These are phyloP conservation scores for Alopecurus myosuroides DNA, from an alignment of 176 grass and related monocot genomes.

Conservation along the genomic window DNA sequence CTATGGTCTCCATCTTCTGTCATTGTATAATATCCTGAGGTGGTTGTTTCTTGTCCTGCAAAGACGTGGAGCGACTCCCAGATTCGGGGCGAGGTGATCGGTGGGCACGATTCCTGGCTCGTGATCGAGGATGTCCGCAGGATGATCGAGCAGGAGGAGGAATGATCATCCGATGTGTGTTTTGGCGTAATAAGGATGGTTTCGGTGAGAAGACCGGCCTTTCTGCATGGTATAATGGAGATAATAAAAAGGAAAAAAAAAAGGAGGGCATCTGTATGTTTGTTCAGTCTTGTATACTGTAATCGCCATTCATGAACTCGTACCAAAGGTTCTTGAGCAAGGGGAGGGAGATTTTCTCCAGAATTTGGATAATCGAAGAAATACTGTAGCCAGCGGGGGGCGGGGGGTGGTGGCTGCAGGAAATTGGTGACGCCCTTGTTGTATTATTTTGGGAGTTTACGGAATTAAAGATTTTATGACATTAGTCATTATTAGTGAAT, in stretches of 20 bases:
- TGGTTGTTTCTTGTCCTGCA: conserved; percentile 18
- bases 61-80: conserved; percentile 66
- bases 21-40: conserved; percentile 35
- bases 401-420: neutral
- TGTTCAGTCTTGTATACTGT: neutral
- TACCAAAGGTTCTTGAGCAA: neutral
- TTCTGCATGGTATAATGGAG: neutral
- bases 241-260: too few relatives aligned
- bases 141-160: conserved; percentile 84
- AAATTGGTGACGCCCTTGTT: conserved; percentile 13
- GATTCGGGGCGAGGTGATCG: conserved; percentile 66
- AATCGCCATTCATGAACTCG: neutral
- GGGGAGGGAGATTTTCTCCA: too few relatives aligned
- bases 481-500: neutral
- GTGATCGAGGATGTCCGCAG: conserved; percentile 66
- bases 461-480: neutral
- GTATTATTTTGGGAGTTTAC: conserved; percentile 14
- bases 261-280: neutral
- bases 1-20: neutral
- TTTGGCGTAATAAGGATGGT: neutral
- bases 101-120: conserved; percentile 75
- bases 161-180: conserved; percentile 1
- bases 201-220: neutral
- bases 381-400: too few relatives aligned
- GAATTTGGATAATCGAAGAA: too few relatives aligned